Base-by-base conservation (phyloP, 257 asterid genomes). In the Petunia axillaris region DNA sequence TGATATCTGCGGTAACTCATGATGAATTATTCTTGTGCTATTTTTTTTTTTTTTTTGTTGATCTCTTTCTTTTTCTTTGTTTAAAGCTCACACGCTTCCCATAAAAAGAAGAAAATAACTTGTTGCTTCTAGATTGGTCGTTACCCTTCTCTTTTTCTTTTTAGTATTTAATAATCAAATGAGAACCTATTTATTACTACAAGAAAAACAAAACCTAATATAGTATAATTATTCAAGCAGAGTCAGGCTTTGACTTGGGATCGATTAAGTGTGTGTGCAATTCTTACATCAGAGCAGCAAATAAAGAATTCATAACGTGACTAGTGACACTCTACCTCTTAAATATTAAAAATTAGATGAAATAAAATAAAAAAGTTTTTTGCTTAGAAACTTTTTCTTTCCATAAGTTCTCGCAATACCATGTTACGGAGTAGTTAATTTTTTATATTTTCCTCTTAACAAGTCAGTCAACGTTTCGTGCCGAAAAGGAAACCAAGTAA, bases 301-400 rank as follows among this genome's bases (percentile, higher is more conserved):
- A 73, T 73, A 50, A 50, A 73, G 38, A 46, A 73, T 71, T 71
- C 2, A 25, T 73, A 50, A 36, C 7, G 46, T 73, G 77, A 10
- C 10, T 16, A 71, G 3, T 73, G 77, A 50, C 36, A 35, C 50
- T 35, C 5, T 25, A 48, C 25, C 25, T 25, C 25, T 25, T 25
- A 25, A 25, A 25, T 25, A 25, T 25, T 25, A 25, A 25, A 25
- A 25, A 25, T 25, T 25, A 25, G 25, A 25, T 25, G 25, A 25
- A 25, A 25, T 25, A 25, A 25, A 25, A 25, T 25, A 25, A 25
- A 25, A 25, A 25, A 25, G 25, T 25, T 25, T 25, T 25, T 25
- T 25, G 25, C 25, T 25, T 25, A 25, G 25, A 25, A 25, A 25
- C 25, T 8, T 57, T 57, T 8, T 62, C 36, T 59, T 50, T n/a